Evolutionary conservation across 2,329 filamentous ascomycete species (phyloP), one percentile per base, ranked within the genome.

Genomic region (Chrysoporthe puriensis): DNA sequence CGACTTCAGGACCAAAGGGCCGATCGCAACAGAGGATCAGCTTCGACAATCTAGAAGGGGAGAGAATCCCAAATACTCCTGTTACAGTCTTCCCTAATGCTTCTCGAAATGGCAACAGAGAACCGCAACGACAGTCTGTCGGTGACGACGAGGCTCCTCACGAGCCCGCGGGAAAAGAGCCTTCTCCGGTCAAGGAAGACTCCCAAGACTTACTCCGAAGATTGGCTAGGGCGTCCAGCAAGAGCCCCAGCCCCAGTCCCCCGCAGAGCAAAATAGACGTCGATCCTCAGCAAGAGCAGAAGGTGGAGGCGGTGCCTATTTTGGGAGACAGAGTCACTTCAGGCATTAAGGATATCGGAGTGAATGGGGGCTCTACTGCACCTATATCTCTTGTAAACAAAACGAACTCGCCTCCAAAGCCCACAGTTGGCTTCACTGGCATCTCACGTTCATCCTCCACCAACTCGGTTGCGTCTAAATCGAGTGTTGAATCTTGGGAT

Each of bases 201-300:
- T 83, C 83, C 3, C 78, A 79, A 50, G 85, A 87, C 52, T 67
- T 86, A 57, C 75, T 87, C 62, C 82, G 82, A 68, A 80, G 80
- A 63, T 76, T 88, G 71, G 82, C 84, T 32, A 79, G 81, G 62
- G 83, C 80, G 58, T 76, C 82, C 43, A 84, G 80, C 72, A 78
- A 77, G 11, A 68, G 66, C 21, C 65, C 65, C 14, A 58, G 56
- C 16, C 59, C 54, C 66, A 85, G 82, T 67, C 83, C 83, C 32
- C 74, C 77, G 2, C 71, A 75, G 16, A 76, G 79, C 36, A 58
- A 70, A 48, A 74, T 73, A 52, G 62, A 67, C 40, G 64, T 61
- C 60, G 70, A 68, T 46, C 68, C 36, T 61, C 71, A 66, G 70
- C 63, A 70, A 69, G 60, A 66, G 67, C 26, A 61, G 58, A 46